A percentile compares a stretch with the other conserved stretches of the same genome.
phyloP scores from a whole-genome alignment of 768 basidiomycete genomes.

The Rhizopogon vesiculosus region DNA sequence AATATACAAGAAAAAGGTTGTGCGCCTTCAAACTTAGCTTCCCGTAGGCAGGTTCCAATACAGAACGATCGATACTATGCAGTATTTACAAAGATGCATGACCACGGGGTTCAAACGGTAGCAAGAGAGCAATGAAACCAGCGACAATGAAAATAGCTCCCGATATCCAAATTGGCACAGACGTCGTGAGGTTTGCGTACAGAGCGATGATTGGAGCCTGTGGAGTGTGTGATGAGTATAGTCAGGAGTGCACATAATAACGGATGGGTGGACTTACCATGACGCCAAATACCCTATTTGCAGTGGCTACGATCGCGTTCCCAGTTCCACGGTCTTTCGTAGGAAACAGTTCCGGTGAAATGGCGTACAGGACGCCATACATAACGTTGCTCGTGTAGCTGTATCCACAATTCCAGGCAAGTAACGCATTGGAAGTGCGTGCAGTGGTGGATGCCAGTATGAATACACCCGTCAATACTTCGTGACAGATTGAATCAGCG shows the following conservation, averaged over 20 bases:
- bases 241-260: constrained; percentile 1
- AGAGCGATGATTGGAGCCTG: constrained; percentile 48
- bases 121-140: constrained; percentile 41
- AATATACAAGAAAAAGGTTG: no score
- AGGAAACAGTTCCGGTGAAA: constrained; percentile 50
- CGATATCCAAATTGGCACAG: constrained; percentile 51
- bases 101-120: constrained; percentile 56
- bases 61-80: background rate
- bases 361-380: constrained; percentile 44
- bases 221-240: background rate
- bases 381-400: constrained; percentile 53
- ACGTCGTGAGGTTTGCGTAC: constrained; percentile 41
- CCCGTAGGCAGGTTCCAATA: no score
- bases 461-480: constrained; percentile 51
- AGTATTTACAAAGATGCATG: constrained; percentile 41
- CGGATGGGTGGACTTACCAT: constrained; percentile 36
- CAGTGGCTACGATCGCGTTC: constrained; percentile 45
- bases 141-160: constrained; percentile 49
- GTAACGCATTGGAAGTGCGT: constrained; percentile 43
- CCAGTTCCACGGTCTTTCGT: constrained; percentile 53
- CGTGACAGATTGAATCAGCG: background rate
- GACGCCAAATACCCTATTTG: constrained; percentile 56
- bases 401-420: constrained; percentile 58
- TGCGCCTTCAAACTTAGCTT: no score
- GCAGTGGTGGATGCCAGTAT: constrained; percentile 55